phyloP scores from a whole-genome alignment of 148 eudicot species.

The Rheum nobile region DNA sequence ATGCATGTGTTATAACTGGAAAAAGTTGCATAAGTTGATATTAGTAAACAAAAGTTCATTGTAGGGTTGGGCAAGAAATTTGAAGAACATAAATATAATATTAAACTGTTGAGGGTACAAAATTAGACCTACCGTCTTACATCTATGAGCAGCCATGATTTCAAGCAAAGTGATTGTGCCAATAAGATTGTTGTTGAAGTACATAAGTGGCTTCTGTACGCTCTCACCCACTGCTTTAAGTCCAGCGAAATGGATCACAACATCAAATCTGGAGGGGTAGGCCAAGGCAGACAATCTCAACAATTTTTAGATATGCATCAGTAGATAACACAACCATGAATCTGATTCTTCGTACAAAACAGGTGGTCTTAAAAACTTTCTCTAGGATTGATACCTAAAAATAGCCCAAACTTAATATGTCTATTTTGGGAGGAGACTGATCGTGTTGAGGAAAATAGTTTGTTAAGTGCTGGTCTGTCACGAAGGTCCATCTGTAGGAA shows the following conservation, averaged over 20 bases:
- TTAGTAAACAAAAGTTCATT: too few species aligned
- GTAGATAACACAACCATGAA: background rate
- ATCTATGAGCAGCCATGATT: too few species aligned
- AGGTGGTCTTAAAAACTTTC: background rate
- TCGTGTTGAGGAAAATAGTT: conserved; percentile 65
- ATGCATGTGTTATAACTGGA: conserved; percentile 7
- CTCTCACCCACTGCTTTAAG: too few species aligned
- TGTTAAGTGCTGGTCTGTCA: conserved; percentile 68
- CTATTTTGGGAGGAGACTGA: too few species aligned
- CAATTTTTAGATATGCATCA: background rate
- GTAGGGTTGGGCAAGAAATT: background rate
- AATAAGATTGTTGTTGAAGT: too few species aligned
- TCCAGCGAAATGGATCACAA: too few species aligned
- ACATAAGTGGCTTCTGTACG: too few species aligned
- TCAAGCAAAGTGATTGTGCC: too few species aligned
- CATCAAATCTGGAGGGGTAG: conserved; percentile 66
- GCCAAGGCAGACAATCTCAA: background rate
- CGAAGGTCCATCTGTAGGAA: conserved; percentile 69
- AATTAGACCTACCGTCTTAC: conserved; percentile 53
- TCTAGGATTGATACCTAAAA: background rate
- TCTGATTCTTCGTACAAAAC: too few species aligned
- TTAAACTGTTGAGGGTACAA: background rate
- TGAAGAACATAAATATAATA: background rate
- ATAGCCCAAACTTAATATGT: background rate
- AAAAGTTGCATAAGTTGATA: background rate